Percentiles rank a stretch among this genome's conserved stretches.
These are phyloP conservation scores for Lasiodiplodia gonubiensis DNA, from an alignment of 2,329 filamentous ascomycete species.

Conservation along the genomic window DNA sequence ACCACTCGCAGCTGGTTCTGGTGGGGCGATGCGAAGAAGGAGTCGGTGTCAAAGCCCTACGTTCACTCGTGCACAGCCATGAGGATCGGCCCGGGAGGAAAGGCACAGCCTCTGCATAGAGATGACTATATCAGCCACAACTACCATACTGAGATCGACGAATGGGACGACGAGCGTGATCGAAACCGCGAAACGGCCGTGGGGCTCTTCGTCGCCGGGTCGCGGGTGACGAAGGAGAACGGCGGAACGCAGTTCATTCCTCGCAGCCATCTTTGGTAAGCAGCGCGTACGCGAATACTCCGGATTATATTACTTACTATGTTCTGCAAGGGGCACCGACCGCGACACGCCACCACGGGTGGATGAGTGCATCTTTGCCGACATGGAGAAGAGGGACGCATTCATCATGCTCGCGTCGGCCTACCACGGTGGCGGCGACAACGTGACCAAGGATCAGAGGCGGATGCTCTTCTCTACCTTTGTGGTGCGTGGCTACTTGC, in stretches of 20 bases:
- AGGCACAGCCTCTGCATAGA: conserved; percentile 20
- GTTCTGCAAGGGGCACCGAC: conserved; percentile 2
- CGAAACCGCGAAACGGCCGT: conserved; percentile 9
- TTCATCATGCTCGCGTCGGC: conserved; percentile 31
- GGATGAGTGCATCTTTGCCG: conserved; percentile 26
- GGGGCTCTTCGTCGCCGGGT: conserved; percentile 21
- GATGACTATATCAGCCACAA: conserved; percentile 27
- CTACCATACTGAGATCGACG: neutral
- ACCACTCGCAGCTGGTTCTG: conserved; percentile 39
- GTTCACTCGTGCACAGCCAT: conserved; percentile 32
- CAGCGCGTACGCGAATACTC: neutral
- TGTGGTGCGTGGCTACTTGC: conserved; percentile 11
- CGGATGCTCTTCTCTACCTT: conserved; percentile 24
- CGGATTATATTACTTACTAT: neutral
- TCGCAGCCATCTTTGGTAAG: conserved; percentile 14
- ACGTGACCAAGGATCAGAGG: conserved; percentile 25
- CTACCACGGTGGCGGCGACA: conserved; percentile 30
- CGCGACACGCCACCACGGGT: neutral
- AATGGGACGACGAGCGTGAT: conserved; percentile 6
- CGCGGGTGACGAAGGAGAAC: conserved; percentile 14
- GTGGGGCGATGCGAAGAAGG: conserved; percentile 38
- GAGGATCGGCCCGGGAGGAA: conserved; percentile 27
- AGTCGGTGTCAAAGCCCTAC: conserved; percentile 38
- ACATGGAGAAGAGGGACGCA: conserved; percentile 31
- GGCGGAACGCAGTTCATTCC: conserved; percentile 25